Evolutionary conservation across 805 yeast species (phyloP).

Genomic region (Kazachstania africana): DNA sequence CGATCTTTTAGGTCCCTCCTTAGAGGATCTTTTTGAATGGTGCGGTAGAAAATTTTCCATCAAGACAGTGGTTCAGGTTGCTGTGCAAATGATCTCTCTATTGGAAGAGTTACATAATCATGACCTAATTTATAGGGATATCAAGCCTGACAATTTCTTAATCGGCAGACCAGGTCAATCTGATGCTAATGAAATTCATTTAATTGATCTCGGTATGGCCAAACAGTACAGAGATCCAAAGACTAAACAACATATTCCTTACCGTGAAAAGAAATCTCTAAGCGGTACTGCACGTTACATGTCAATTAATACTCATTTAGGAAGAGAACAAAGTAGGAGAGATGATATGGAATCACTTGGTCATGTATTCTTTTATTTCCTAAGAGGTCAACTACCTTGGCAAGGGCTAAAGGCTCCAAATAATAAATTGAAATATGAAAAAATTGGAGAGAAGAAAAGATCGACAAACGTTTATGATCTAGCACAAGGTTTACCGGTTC

Average conservation of each 20-base stretch:
- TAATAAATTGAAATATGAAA: conserved; percentile 93
- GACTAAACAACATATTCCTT: conserved; percentile 91
- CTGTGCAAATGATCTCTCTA: conserved; percentile 85
- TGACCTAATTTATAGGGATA: conserved; percentile 89
- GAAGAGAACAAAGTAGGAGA: conserved; percentile 92
- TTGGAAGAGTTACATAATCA: conserved; percentile 82
- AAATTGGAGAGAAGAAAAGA: conserved; percentile 92
- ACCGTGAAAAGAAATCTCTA: conserved; percentile 87
- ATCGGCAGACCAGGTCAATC: conserved; percentile 85
- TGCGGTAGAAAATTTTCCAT: conserved; percentile 83
- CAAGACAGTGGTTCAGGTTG: conserved; percentile 87
- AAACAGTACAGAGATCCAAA: conserved; percentile 95
- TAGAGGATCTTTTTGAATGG: conserved; percentile 97
- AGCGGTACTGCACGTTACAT: conserved; percentile 98
- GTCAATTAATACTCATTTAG: conserved; percentile 95
- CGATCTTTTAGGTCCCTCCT: conserved; percentile 87
- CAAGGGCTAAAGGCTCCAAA: conserved; percentile 98
- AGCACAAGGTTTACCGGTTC: conserved; percentile 83
- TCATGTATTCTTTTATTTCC: conserved; percentile 89
- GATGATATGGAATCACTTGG: conserved; percentile 96
- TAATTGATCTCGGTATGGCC: conserved; percentile 98
- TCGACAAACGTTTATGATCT: conserved; percentile 77
- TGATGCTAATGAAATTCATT: conserved; percentile 74
- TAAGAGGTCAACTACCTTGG: conserved; percentile 95
- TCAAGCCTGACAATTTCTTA: conserved; percentile 93